A percentile compares a stretch with the other conserved stretches of the same genome.
phyloP scores from a whole-genome alignment of 495 filamentous ascomycete genomes.

The Bacidia rubella region DNA sequence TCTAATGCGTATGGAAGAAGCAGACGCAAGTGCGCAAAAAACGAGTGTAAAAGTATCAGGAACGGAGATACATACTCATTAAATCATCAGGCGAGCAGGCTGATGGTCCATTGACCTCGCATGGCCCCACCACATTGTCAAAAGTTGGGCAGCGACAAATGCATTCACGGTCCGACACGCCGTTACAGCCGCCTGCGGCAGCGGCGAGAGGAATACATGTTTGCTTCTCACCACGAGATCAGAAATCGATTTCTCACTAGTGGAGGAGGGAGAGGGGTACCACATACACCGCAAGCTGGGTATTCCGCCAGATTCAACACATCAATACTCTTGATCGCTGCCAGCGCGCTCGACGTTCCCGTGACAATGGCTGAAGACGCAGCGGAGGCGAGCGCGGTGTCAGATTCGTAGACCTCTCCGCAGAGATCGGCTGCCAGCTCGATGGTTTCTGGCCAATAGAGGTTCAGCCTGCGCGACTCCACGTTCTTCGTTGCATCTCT shows the following conservation, averaged over 20 bases:
- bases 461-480: too few relatives aligned
- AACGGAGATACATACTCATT: background rate
- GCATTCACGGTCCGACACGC: background rate
- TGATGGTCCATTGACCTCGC: background rate
- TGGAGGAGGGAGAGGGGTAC: background rate
- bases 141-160: background rate
- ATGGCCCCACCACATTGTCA: background rate
- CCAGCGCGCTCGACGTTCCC: slow-evolving; percentile 3
- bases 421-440: slow-evolving; percentile 6
- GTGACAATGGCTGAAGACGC: slow-evolving; percentile 9
- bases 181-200: background rate
- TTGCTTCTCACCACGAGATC: background rate
- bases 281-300: slow-evolving; percentile 11
- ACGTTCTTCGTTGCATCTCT: too few relatives aligned
- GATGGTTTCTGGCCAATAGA: background rate
- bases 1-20: too few relatives aligned
- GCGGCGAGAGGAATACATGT: background rate
- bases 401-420: slow-evolving; percentile 4
- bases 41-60: background rate
- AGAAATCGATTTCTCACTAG: background rate
- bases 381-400: background rate
- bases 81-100: background rate
- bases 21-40: too few relatives aligned
- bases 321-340: slow-evolving; percentile 8
- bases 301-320: slow-evolving; percentile 3